These are phyloP conservation scores for Carpinus viminea DNA, from an alignment of 306 rosid species.

Conservation along the genomic window DNA sequence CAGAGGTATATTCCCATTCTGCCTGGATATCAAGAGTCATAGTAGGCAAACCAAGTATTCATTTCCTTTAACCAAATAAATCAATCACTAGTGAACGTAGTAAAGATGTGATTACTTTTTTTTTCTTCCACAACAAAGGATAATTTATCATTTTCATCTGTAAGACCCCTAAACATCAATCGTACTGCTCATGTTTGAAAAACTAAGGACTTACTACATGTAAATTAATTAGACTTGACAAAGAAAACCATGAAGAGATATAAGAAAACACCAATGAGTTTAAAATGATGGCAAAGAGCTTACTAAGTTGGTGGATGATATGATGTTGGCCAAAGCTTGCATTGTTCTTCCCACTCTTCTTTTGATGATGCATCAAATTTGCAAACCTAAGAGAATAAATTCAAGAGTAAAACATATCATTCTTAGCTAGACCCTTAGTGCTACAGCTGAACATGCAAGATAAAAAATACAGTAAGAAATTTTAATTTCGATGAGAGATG, in stretches of 20 bases:
- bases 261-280: constrained; percentile 6
- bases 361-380: constrained; percentile 76
- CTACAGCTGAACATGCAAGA: background rate
- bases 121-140: background rate
- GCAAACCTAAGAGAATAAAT: constrained; percentile 57
- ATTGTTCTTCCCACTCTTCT: constrained; percentile 98
- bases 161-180: background rate
- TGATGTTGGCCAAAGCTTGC: constrained; percentile 97
- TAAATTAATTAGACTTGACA: constrained; percentile 6
- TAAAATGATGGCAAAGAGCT: constrained; percentile 26
- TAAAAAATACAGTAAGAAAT: background rate
- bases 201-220: background rate
- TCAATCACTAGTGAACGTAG: background rate
- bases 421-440: background rate
- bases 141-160: background rate
- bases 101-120: background rate
- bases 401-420: constrained; percentile 12
- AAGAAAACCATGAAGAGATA: constrained; percentile 1
- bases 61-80: background rate
- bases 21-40: too few relatives aligned
- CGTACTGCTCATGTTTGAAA: background rate
- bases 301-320: constrained; percentile 92
- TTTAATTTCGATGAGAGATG: background rate
- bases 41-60: background rate
- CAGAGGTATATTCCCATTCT: too few relatives aligned